Conservation (phyloP, 1,284 basidiomycete genomes). For the Porodaedalea pini region DNA sequence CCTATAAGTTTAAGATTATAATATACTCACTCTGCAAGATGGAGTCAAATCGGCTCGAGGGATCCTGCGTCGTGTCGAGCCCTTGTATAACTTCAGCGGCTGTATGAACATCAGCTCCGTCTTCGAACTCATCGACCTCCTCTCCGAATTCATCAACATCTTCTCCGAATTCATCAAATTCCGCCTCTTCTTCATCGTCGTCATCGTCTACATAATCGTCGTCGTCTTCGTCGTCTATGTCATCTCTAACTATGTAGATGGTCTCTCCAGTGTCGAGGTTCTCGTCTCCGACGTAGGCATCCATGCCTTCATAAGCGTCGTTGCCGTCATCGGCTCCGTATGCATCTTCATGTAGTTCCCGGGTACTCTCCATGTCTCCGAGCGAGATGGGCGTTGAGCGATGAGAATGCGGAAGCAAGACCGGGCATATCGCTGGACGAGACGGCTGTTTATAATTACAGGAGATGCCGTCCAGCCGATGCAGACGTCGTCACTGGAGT, state of each 20-base stretch:
- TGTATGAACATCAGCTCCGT: conserved; percentile 37
- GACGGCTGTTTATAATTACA: background rate
- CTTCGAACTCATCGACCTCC: conserved; percentile 25
- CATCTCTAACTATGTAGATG: background rate
- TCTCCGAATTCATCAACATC: conserved; percentile 26
- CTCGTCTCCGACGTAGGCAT: conserved; percentile 16
- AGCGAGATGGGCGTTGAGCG: background rate
- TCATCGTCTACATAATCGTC: conserved; percentile 23
- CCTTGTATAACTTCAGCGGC: conserved; percentile 32
- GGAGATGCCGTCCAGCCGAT: background rate
- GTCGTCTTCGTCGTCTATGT: conserved; percentile 22
- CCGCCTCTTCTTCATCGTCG: conserved; percentile 13
- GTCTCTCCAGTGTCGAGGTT: background rate
- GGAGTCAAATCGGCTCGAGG: background rate
- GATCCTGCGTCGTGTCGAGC: background rate
- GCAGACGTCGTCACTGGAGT: background rate
- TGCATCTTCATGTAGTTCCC: conserved; percentile 3
- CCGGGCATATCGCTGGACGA: background rate
- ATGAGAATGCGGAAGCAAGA: conserved; percentile 2
- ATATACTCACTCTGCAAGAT: conserved; percentile 18
- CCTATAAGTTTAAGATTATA: background rate
- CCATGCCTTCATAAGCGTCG: conserved; percentile 18
- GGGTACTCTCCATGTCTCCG: background rate
- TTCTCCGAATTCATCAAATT: conserved; percentile 17
- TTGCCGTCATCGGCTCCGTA: conserved; percentile 13